These are phyloP conservation scores for Kazachstania taianensis DNA, from an alignment of 805 yeast genomes.

Conservation along the genomic window DNA sequence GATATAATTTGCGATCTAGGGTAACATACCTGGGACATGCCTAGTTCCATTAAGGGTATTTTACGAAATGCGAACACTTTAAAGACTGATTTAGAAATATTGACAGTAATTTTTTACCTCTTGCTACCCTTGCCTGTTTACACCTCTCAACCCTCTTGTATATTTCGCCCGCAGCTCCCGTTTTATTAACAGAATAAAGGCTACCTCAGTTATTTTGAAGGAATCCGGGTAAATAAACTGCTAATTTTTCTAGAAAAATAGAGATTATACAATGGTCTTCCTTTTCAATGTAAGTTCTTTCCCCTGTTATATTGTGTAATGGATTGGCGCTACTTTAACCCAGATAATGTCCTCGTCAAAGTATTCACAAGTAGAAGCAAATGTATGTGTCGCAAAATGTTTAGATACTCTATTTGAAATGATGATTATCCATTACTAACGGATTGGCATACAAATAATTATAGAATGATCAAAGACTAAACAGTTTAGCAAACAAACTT, in stretches of 20 bases:
- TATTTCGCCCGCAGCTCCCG: no score
- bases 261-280: no score
- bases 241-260: no score
- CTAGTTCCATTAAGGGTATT: slow-evolving; percentile 35
- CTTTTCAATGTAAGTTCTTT: no score
- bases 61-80: slow-evolving; percentile 30
- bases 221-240: no score
- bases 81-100: slow-evolving; percentile 16
- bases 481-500: slow-evolving; percentile 54
- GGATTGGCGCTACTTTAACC: no score
- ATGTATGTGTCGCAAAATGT: slow-evolving; percentile 7
- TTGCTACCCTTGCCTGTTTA: no score
- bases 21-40: slow-evolving; percentile 35
- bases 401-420: no score
- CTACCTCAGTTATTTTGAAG: no score
- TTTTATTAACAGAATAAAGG: no score
- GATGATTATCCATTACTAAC: background rate
- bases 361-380: slow-evolving; percentile 24
- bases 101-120: background rate
- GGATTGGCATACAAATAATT: background rate
- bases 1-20: slow-evolving; percentile 50
- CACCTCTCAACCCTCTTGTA: no score
- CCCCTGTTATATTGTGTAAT: no score
- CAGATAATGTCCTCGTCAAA: slow-evolving; percentile 27
- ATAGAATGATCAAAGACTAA: slow-evolving; percentile 54